Conservation (phyloP, 164 flowering plant species). For the Sedum album region DNA sequence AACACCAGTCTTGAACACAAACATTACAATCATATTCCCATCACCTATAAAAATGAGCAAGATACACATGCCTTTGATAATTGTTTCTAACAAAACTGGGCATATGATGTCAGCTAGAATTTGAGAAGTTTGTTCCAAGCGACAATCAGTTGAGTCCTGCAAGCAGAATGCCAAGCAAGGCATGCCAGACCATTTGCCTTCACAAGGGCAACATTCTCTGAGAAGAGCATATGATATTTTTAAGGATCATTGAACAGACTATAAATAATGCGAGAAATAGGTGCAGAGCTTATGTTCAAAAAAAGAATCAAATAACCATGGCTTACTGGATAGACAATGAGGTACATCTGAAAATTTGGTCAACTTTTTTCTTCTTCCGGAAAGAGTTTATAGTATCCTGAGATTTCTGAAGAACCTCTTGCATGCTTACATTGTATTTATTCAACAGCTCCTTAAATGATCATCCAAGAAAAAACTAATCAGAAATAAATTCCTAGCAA, state of each 20-base stretch:
- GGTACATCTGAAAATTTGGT: conserved; percentile 29
- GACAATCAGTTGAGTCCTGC: conserved; percentile 24
- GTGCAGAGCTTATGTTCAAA: not conserved
- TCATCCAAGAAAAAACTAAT: conserved; percentile 6
- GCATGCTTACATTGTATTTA: conserved; percentile 28
- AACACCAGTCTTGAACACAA: not conserved
- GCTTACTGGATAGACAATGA: conserved; percentile 50
- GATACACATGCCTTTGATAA: conserved; percentile 55
- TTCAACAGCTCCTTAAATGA: conserved; percentile 37
- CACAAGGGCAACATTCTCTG: conserved; percentile 64
- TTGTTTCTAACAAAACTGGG: conserved; percentile 57
- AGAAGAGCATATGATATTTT: conserved; percentile 7
- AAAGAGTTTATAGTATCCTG: conserved; percentile 29
- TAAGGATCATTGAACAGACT: not conserved
- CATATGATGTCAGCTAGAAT: conserved; percentile 51
- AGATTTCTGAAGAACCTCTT: conserved; percentile 43
- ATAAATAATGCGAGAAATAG: not conserved
- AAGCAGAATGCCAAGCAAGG: conserved; percentile 74
- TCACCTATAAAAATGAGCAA: not conserved
- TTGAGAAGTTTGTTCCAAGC: conserved; percentile 36
- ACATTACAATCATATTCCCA: not conserved
- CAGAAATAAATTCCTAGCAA: not conserved
- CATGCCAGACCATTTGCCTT: conserved; percentile 20
- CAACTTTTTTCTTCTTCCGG: conserved; percentile 47
- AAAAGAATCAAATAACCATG: conserved; percentile 2